Evolutionary conservation across 2,329 filamentous ascomycete species (phyloP).

Genomic region (Eutypa lata): DNA sequence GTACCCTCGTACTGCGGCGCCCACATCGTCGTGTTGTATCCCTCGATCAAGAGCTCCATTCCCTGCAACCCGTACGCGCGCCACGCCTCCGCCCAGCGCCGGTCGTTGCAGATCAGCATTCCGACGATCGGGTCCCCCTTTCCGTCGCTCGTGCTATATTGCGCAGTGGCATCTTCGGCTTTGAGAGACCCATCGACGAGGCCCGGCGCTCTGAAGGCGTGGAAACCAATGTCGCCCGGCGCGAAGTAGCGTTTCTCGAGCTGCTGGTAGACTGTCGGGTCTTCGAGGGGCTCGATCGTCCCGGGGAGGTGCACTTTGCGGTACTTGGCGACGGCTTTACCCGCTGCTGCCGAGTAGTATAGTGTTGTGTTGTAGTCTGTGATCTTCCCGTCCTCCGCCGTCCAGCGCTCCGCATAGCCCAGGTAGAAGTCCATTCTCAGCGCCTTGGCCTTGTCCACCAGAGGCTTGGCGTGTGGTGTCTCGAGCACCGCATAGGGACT

Average conservation of each 20-base stretch:
- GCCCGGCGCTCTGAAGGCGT: slow-evolving; percentile 48
- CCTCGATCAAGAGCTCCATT: slow-evolving; percentile 29
- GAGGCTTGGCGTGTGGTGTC: slow-evolving; percentile 40
- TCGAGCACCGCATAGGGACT: slow-evolving; percentile 30
- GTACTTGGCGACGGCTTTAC: slow-evolving; percentile 47
- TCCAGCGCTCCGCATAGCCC: slow-evolving; percentile 49
- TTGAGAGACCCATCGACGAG: slow-evolving; percentile 37
- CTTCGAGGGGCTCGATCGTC: slow-evolving; percentile 46
- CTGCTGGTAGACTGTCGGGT: slow-evolving; percentile 48
- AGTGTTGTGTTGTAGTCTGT: slow-evolving; percentile 48
- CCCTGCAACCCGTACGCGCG: slow-evolving; percentile 45
- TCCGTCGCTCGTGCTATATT: slow-evolving; percentile 14
- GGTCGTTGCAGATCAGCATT: slow-evolving; percentile 56
- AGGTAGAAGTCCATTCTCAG: slow-evolving; percentile 48
- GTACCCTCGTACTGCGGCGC: slow-evolving; percentile 39
- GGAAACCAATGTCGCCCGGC: slow-evolving; percentile 50
- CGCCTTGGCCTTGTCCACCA: slow-evolving; percentile 46
- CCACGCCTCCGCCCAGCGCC: slow-evolving; percentile 53
- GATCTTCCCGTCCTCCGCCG: slow-evolving; percentile 31
- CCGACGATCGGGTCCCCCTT: slow-evolving; percentile 50
- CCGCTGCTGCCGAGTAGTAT: slow-evolving; percentile 45
- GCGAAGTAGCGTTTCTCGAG: slow-evolving; percentile 55
- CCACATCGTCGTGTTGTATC: slow-evolving; percentile 49
- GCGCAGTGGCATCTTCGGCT: slow-evolving; percentile 20
- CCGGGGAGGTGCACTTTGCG: slow-evolving; percentile 55